Base-by-base conservation (phyloP, 148 eudicot genomes). In the Camellia sinensis region DNA sequence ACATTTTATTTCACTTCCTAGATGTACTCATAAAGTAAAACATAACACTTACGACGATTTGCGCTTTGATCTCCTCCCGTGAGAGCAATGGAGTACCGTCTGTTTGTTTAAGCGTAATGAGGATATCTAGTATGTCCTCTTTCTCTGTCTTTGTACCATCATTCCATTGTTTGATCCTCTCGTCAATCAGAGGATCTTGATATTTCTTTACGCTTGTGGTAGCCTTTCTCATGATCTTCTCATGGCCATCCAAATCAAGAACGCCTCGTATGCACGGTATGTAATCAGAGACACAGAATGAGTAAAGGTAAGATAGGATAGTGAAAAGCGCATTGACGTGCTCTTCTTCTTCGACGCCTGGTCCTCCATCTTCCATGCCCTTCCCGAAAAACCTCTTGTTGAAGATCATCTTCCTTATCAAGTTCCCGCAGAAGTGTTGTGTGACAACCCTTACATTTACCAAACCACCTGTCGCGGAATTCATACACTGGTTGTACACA, bases 51-150 rank as follows among this genome's bases (percentile, higher is more conserved):
- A 86, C 88, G 6, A 44, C 7, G 5, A 83, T 48, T 72, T 83
- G 82, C 3, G 86, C 82, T 71, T 83, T 78, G n/a, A 83, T 86
- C 77, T 80, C 84, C 4, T 80, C 80, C 1, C 45, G 43, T 22
- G 84, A 44, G 45, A 86, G 62, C 19, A 77, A 11, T 18, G 84
- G 80, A 0, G 45, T 29, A 7, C 76, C 79, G 6, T 78, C 44
- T 11, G 45, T 21, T 7, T 72, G 69, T 18, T 80, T 80, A 6
- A 78, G 80, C 4, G 22, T 61, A 37, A 83, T 62, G 19, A 82
- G 45, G 44, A 80, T 65, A 46, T 83, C 81, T 13, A 84, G 81
- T 29, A 84, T 9, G 60, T 84, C 86, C 5, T 77, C 84, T 22
- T 66, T 9, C 45, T 15, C 53, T 2, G 22, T 78, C 45, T 14